Base-by-base conservation (phyloP, 371 early-diverging fungal genomes). In the Lichtheimia corymbifera region DNA sequence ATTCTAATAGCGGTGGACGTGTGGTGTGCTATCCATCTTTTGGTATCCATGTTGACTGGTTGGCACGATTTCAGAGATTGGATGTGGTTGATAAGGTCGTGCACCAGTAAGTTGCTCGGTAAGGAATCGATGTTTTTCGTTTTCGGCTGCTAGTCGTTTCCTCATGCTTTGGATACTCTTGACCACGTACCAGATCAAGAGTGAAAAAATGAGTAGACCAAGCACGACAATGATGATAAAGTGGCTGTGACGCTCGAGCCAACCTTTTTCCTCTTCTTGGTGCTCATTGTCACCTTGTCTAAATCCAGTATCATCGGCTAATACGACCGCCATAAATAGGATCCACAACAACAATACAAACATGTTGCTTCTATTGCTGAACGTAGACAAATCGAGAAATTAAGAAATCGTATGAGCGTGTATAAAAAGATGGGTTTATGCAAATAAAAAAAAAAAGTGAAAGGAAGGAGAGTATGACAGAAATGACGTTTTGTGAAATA, bases 191-290 rank as follows among this genome's bases (percentile, higher is more conserved):
- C 55, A 66, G 12, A 59, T 49, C 45, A 66, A 40, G 20, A 66
- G 44, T 9, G 54, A 55, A 20, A 60, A 24, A 4, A 66, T 14
- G 20, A 66, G 12, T 5, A 66, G 40, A 20, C 53, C 62, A n/a
- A 66, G 15, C 54, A 62, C 59, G 41, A 62, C 61, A 53, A 66
- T 58, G 54, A 66, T 61, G 35, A 62, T 60, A 47, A 51, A 66
- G 40, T 58, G 65, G 25, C 58, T 44, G 52, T 65, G 35, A 20
- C 54, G 41, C 40, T 59, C 25, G 14, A 65, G 60, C 65, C 65
- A 65, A 50, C 35, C 35, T 11, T 35, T 35, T 35, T 35, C 35
- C 35, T 35, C 35, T 35, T 35, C 35, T 35, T 35, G 35, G 35
- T 35, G 35, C 11, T 9, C 35, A 35, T 35, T 35, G 11, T 35